A percentile compares a stretch with the other conserved stretches of the same genome.
Conservation (phyloP, 495 filamentous ascomycete genomes). For the Thermothielavioides terrestris region DNA sequence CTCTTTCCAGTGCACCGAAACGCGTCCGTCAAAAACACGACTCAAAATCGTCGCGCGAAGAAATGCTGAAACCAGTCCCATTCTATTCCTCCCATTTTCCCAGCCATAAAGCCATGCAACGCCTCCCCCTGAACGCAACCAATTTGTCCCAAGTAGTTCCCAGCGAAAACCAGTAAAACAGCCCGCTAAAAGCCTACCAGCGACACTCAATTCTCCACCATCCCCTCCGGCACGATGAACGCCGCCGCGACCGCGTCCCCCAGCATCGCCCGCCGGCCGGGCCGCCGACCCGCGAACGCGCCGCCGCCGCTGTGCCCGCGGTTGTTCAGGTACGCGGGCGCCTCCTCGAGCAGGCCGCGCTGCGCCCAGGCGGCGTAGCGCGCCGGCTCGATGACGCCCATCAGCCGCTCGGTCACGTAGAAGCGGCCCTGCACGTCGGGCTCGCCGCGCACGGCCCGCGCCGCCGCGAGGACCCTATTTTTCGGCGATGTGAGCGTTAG, state of each 20-base stretch:
- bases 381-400: slow-evolving; percentile 24
- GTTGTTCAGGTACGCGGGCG: slow-evolving; percentile 34
- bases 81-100: too few relatives aligned
- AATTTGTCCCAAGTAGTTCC: too few relatives aligned
- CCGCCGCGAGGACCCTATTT: slow-evolving; percentile 17
- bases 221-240: slow-evolving; percentile 17
- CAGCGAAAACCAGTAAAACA: too few relatives aligned
- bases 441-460: slow-evolving; percentile 15
- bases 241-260: slow-evolving; percentile 13
- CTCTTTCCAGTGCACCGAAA: too few relatives aligned
- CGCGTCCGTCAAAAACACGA: too few relatives aligned
- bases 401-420: slow-evolving; percentile 34
- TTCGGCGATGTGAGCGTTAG: too few relatives aligned
- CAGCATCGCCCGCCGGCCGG: slow-evolving; percentile 11
- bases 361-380: slow-evolving; percentile 18
- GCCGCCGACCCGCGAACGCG: background rate
- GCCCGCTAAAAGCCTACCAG: too few relatives aligned
- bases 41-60: too few relatives aligned
- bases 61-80: too few relatives aligned
- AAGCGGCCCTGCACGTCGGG: slow-evolving; percentile 32
- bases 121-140: too few relatives aligned
- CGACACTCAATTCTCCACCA: slow-evolving; percentile 25
- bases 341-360: slow-evolving; percentile 21
- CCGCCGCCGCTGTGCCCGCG: slow-evolving; percentile 24
- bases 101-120: too few relatives aligned